Conservation (phyloP, 768 basidiomycete species). For the Russula earlei region DNA sequence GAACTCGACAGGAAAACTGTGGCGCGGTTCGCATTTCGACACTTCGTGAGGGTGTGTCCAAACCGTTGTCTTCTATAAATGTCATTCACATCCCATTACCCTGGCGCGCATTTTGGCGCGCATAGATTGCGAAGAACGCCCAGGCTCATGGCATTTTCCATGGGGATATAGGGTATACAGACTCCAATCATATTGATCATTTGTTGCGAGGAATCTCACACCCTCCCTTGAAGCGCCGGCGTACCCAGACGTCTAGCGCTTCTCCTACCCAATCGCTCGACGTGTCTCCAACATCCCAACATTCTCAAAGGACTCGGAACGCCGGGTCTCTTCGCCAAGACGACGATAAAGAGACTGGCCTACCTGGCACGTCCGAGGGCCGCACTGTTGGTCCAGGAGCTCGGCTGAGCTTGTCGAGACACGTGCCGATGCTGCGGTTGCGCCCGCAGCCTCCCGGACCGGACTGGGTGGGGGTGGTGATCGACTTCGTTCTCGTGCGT, state of each 20-base stretch:
- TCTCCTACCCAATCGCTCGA: neutral
- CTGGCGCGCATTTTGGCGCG: too few relatives aligned
- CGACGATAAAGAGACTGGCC: neutral
- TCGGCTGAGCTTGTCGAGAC: slow-evolving; percentile 6
- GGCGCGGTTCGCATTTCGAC: slow-evolving; percentile 3
- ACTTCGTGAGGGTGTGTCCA: slow-evolving; percentile 1
- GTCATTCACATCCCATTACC: neutral
- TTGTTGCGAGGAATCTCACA: neutral
- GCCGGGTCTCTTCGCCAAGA: neutral
- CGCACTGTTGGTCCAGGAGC: neutral
- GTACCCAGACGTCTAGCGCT: neutral
- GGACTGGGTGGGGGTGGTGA: slow-evolving; percentile 5
- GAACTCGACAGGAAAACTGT: neutral
- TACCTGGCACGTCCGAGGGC: neutral
- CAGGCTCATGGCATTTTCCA: slow-evolving; percentile 1
- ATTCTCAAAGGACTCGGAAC: neutral
- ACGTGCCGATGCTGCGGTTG: slow-evolving; percentile 3
- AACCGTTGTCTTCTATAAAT: too few relatives aligned
- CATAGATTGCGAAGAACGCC: slow-evolving; percentile 2
- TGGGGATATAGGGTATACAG: neutral
- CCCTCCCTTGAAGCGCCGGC: slow-evolving; percentile 1
- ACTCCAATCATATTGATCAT: neutral
- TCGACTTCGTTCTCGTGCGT: slow-evolving; percentile 8
- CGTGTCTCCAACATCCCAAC: neutral
- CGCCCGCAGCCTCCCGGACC: neutral